Conservation (phyloP, 2,329 filamentous ascomycete species). For the Colletotrichum orbiculare region DNA sequence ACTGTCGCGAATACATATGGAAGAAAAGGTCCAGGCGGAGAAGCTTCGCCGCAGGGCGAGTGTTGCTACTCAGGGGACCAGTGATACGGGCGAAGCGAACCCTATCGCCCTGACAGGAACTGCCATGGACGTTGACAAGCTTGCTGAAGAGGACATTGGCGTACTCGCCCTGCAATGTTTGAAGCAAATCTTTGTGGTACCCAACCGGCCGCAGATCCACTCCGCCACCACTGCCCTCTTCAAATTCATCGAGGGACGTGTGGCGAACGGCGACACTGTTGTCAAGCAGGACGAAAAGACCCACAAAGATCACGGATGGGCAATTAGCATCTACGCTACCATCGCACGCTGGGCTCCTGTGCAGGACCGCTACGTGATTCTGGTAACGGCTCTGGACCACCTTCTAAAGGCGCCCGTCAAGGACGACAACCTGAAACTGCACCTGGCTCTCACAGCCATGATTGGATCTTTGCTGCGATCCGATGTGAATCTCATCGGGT, state of each 20-base stretch:
- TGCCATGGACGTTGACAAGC: conserved; percentile 86
- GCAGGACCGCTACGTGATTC: conserved; percentile 91
- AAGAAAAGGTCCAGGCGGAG: conserved; percentile 76
- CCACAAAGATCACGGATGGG: conserved; percentile 74
- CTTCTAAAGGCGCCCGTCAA: conserved; percentile 75
- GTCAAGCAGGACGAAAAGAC: conserved; percentile 60
- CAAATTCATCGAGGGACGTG: conserved; percentile 75
- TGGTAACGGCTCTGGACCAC: conserved; percentile 83
- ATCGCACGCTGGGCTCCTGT: conserved; percentile 90
- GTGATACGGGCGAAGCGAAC: conserved; percentile 74
- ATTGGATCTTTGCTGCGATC: conserved; percentile 87
- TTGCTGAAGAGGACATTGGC: conserved; percentile 90
- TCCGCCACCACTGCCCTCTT: conserved; percentile 79
- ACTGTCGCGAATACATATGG: conserved; percentile 72
- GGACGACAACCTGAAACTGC: conserved; percentile 77
- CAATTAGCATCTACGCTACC: conserved; percentile 82
- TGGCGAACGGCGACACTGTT: conserved; percentile 62
- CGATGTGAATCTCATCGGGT: conserved; percentile 90
- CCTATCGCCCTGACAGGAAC: conserved; percentile 81
- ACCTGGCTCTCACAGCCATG: conserved; percentile 80
- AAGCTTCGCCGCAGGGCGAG: conserved; percentile 78
- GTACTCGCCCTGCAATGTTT: conserved; percentile 87
- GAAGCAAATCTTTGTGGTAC: conserved; percentile 84
- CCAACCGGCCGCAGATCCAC: conserved; percentile 85
- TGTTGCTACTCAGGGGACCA: conserved; percentile 79